Conservation (phyloP, 345 rosid genomes). For the Populus euphratica region DNA sequence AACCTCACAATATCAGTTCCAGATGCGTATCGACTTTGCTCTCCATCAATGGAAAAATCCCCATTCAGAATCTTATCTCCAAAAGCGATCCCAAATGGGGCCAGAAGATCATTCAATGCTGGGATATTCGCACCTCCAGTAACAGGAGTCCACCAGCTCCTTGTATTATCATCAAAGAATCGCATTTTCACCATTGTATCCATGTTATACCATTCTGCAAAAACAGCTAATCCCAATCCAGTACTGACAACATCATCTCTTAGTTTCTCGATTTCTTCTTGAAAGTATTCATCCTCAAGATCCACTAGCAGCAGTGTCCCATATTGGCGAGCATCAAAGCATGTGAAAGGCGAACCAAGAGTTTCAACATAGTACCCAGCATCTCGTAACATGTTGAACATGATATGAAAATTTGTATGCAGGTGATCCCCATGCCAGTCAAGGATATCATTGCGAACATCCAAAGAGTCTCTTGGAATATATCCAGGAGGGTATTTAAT, state of each 20-base stretch:
- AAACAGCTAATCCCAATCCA: conserved; percentile 82
- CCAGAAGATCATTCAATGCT: conserved; percentile 82
- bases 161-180: conserved; percentile 93
- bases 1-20: conserved; percentile 92
- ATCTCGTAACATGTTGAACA: conserved; percentile 92
- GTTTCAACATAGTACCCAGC: conserved; percentile 91
- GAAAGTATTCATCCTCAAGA: conserved; percentile 92
- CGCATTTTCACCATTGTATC: conserved; percentile 99
- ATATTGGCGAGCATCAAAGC: conserved; percentile 87
- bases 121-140: conserved; percentile 98
- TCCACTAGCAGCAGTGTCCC: conserved; percentile 96
- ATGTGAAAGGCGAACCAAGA: conserved; percentile 95
- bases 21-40: conserved; percentile 97
- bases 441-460: conserved; percentile 94
- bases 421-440: conserved; percentile 99
- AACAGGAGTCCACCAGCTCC: conserved; percentile 99
- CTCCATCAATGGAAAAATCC: conserved; percentile 82
- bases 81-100: conserved; percentile 97
- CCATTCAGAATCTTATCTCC: conserved; percentile 95
- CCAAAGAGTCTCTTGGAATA: conserved; percentile 97
- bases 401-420: conserved; percentile 88
- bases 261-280: conserved; percentile 86
- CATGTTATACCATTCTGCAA: conserved; percentile 96
- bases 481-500: conserved; percentile 98
- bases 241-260: conserved; percentile 70